phyloP scores from a whole-genome alignment of 345 rosid species.

The Boechera divaricarpa region DNA sequence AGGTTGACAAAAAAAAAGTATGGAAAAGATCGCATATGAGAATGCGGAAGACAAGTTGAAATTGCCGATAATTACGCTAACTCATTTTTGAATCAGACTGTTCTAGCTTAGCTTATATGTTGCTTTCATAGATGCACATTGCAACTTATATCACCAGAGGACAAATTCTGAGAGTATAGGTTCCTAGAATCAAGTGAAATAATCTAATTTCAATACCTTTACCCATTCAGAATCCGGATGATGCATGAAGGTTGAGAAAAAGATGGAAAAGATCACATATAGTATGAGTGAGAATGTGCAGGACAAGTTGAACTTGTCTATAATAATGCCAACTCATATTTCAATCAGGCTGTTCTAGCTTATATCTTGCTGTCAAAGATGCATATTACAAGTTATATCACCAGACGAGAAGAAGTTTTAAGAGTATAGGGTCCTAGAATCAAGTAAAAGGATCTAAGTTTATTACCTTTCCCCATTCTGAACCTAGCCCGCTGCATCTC shows the following conservation, averaged over 20 bases:
- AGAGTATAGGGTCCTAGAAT: not conserved
- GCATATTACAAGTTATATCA: too few species aligned
- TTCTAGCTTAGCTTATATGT: conserved; percentile 18
- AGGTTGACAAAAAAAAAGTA: not conserved
- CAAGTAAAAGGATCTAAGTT: conserved; percentile 1
- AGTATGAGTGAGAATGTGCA: not conserved
- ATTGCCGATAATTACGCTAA: not conserved
- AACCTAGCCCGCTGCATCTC: conserved; percentile 87
- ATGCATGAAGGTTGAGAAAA: conserved; percentile 3
- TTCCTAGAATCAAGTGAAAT: not conserved
- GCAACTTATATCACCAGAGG: not conserved
- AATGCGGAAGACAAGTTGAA: not conserved
- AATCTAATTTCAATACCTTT: conserved; percentile 57
- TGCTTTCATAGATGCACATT: conserved; percentile 4
- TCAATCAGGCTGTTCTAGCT: conserved; percentile 5
- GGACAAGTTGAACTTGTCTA: not conserved
- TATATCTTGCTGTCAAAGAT: too few species aligned
- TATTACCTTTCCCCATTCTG: conserved; percentile 95
- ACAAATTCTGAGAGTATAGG: too few species aligned
- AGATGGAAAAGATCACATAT: not conserved
- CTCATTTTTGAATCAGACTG: not conserved
- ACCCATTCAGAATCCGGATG: conserved; percentile 70
- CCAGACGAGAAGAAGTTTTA: too few species aligned
- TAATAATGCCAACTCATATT: not conserved
- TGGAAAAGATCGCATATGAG: not conserved